phyloP scores from a whole-genome alignment of 495 filamentous ascomycete genomes.

The Hypoxylon crocopeplum region DNA sequence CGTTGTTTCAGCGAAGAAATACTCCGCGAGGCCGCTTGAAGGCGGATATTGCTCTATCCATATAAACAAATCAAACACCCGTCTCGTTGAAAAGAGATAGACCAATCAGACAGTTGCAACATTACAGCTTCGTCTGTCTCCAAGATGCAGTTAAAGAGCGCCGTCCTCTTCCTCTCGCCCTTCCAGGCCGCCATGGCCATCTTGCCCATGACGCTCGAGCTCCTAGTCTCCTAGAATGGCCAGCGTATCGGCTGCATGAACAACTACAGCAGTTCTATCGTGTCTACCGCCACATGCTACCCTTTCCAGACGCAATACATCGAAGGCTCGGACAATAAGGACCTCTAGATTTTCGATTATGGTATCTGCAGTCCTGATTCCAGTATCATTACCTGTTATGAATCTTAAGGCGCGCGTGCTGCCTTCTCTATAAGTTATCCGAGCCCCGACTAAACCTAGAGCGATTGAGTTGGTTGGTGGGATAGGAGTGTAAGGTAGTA shows the following conservation, averaged over 20 bases:
- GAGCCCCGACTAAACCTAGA: background rate
- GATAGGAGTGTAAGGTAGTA: background rate
- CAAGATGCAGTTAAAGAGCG: slow-evolving; percentile 11
- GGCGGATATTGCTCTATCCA: background rate
- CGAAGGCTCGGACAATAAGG: slow-evolving; percentile 2
- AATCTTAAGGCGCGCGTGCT: slow-evolving; percentile 38
- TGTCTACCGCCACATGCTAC: background rate
- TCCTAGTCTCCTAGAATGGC: slow-evolving; percentile 8
- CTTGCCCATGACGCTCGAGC: slow-evolving; percentile 4
- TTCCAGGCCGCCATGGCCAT: background rate
- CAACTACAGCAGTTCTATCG: slow-evolving; percentile 11
- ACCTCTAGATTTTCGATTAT: slow-evolving; percentile 21
- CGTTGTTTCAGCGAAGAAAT: background rate
- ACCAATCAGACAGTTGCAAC: background rate
- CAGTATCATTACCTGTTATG: slow-evolving; percentile 46
- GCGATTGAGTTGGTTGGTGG: background rate
- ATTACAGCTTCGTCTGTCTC: background rate
- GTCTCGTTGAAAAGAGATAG: background rate
- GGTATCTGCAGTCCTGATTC: slow-evolving; percentile 43
- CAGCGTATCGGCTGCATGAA: slow-evolving; percentile 13
- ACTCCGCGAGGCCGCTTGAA: background rate
- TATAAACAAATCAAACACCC: background rate
- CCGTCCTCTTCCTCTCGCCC: background rate
- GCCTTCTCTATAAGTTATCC: background rate
- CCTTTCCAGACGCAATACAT: slow-evolving; percentile 1